phyloP scores from a whole-genome alignment of 495 filamentous ascomycete species.

The Evernia prunastri region DNA sequence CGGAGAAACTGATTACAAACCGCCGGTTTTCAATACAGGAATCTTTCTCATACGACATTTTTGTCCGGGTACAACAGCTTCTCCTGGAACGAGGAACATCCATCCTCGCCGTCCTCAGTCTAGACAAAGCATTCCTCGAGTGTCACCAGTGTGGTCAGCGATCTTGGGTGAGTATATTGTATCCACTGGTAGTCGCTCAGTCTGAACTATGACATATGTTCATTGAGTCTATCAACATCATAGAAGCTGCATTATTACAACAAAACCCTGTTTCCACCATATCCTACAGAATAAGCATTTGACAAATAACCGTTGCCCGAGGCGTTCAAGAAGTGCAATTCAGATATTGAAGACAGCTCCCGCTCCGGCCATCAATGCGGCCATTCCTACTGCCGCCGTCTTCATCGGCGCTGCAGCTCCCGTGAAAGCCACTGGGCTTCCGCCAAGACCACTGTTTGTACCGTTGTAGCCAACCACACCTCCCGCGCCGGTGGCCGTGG shows the following conservation, averaged over 20 bases:
- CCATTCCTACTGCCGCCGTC: conserved; percentile 8
- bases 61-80: not conserved
- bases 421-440: conserved; percentile 3
- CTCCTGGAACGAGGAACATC: no score
- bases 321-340: not conserved
- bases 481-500: conserved; percentile 4
- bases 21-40: no score
- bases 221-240: not conserved
- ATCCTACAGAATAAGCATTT: not conserved
- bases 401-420: conserved; percentile 15
- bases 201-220: not conserved
- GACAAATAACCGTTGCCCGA: not conserved
- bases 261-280: not conserved
- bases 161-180: no score
- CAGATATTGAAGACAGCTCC: conserved; percentile 6
- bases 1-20: not conserved
- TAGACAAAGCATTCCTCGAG: no score
- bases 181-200: not conserved
- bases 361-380: not conserved
- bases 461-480: not conserved
- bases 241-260: not conserved
- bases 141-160: no score
- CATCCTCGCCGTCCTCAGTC: no score
- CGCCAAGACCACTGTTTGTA: not conserved
- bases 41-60: not conserved